Evolutionary conservation across 78 protist species (phyloP), one percentile per base, ranked within the genome.

Genomic region (Polysphondylium violaceum): DNA sequence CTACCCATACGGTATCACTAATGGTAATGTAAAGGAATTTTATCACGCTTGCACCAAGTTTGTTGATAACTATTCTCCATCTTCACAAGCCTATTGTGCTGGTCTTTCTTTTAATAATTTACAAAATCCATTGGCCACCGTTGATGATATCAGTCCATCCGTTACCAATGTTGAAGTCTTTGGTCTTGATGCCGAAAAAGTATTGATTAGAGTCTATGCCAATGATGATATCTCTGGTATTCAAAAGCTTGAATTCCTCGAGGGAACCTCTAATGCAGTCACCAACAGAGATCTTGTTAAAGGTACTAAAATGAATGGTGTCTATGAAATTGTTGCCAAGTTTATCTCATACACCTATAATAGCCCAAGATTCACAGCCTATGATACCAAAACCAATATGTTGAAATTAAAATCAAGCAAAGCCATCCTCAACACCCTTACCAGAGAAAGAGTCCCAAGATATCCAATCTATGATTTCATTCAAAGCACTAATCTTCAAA

Each of bases 201-300:
- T 65, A 8, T 21, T 65, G 6, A 21, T 65, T 38, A 65, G 73
- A 65, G 25, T 65, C 11, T 21, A 65, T 36, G 73, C 73, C 19
- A 21, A 9, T 38, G 73, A 65, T 65, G 43, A 33, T 65, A 5
- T 33, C 0, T 65, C 73, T 19, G 73, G 73, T 38, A 65, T 65
- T 38, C 12, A 19, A 2, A n/a, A 38, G 17, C 2, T 65, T 0
- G 27, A 36, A 19, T 19, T 43, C 19, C 9, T 7, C 9, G 7
- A 1, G 2, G n/a, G 29, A 19, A 21, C 31, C 6, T 38, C 12
- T 2, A n/a, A n/a, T n/a, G 23, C 8, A 7, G n/a, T 38, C n/a
- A n/a, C n/a, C 21, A 38, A 21, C n/a, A n/a, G 47, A 12, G 78
- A 72, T 72, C 31, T 72, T 21, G 78, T 72, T 50, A 50, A 25